These are phyloP conservation scores for Fusarium piperis DNA, from an alignment of 2,329 filamentous ascomycete species.

Conservation along the genomic window DNA sequence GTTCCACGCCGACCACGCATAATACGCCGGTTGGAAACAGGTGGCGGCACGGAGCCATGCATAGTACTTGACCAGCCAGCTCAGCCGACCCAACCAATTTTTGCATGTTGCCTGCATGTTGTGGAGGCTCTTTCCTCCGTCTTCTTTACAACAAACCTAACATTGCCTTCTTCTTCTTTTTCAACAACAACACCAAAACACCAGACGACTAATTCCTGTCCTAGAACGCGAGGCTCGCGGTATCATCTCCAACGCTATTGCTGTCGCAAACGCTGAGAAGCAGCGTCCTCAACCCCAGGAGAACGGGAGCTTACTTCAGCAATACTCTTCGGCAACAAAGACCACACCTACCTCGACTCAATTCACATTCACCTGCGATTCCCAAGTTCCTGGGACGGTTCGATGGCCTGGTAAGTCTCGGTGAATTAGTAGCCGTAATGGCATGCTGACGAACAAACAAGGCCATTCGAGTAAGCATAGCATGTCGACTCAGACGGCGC, in stretches of 20 bases:
- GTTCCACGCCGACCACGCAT: not conserved
- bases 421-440: not conserved
- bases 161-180: not conserved
- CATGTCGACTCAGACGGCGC: slow-evolving; percentile 30
- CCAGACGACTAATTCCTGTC: slow-evolving; percentile 16
- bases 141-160: not conserved
- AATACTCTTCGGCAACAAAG: slow-evolving; percentile 67
- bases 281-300: slow-evolving; percentile 75
- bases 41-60: not conserved
- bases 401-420: slow-evolving; percentile 71
- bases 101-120: not conserved
- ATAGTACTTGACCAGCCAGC: slow-evolving; percentile 1
- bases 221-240: slow-evolving; percentile 65
- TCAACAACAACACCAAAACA: not conserved
- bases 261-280: slow-evolving; percentile 88
- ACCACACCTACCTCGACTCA: slow-evolving; percentile 79
- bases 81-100: not conserved
- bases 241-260: slow-evolving; percentile 92
- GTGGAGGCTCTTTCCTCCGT: not conserved
- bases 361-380: slow-evolving; percentile 97
- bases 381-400: slow-evolving; percentile 82
- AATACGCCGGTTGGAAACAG: slow-evolving; percentile 3
- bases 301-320: slow-evolving; percentile 80
- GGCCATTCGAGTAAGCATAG: slow-evolving; percentile 39
- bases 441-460: slow-evolving; percentile 22